Evolutionary conservation across 208 protist genomes (phyloP).

Genomic region (Crithidia thermophila): DNA sequence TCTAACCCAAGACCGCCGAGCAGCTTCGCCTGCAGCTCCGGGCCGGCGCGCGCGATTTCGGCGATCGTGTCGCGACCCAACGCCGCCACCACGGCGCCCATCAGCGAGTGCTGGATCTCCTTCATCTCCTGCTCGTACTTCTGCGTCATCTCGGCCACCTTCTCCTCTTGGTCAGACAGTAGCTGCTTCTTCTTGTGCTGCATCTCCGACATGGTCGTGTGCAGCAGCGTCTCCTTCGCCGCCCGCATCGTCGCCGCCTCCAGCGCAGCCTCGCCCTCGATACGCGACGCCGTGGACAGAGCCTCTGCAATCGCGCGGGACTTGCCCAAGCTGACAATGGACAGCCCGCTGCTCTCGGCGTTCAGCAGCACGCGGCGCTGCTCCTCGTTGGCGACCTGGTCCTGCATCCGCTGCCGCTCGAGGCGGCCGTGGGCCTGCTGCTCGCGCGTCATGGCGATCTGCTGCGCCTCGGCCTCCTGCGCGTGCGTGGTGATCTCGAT

Average conservation of each 20-base stretch:
- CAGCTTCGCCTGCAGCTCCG: slow-evolving; percentile 81
- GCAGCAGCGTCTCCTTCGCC: slow-evolving; percentile 65
- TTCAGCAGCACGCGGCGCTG: slow-evolving; percentile 83
- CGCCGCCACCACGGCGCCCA: slow-evolving; percentile 53
- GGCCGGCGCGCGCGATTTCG: slow-evolving; percentile 83
- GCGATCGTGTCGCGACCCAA: slow-evolving; percentile 77
- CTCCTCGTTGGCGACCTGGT: slow-evolving; percentile 93
- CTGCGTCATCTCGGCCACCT: slow-evolving; percentile 33
- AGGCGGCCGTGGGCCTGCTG: slow-evolving; percentile 91
- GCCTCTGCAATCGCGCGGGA: slow-evolving; percentile 92
- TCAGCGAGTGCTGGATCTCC: slow-evolving; percentile 49
- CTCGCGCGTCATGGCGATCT: slow-evolving; percentile 90
- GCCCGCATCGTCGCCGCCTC: slow-evolving; percentile 77
- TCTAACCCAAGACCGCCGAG: slow-evolving; percentile 79
- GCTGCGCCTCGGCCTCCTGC: slow-evolving; percentile 92
- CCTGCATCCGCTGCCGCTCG: slow-evolving; percentile 92
- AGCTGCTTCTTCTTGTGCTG: slow-evolving; percentile 47
- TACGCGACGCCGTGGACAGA: slow-evolving; percentile 78
- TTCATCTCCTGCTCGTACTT: slow-evolving; percentile 39
- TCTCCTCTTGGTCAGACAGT: slow-evolving; percentile 47
- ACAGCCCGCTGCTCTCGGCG: slow-evolving; percentile 82
- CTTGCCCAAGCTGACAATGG: slow-evolving; percentile 90
- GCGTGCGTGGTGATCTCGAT: slow-evolving; percentile 97
- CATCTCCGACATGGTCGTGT: slow-evolving; percentile 47
- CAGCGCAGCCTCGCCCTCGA: slow-evolving; percentile 89